Evolutionary conservation across 2,329 filamentous ascomycete genomes (phyloP).

Genomic region (Macroventuria anomochaeta): DNA sequence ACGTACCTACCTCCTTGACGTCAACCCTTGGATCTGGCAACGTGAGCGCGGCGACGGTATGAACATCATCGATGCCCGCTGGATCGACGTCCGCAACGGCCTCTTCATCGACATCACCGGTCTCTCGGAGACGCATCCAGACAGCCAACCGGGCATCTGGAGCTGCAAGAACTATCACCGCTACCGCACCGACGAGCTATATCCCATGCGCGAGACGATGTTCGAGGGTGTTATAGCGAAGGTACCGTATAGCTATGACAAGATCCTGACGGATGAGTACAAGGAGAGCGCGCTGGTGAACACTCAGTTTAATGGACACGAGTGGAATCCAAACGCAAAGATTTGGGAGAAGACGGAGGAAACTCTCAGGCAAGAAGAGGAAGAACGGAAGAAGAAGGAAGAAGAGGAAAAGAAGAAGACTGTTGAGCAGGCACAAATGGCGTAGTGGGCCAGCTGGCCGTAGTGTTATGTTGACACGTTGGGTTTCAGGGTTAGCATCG

Average conservation of each 20-base stretch:
- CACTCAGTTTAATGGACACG: conserved; percentile 67
- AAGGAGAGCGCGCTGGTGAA: conserved; percentile 64
- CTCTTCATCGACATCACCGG: conserved; percentile 86
- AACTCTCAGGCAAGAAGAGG: conserved; percentile 21
- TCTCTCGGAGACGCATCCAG: conserved; percentile 70
- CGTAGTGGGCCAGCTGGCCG: conserved; percentile 29
- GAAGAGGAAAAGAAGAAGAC: conserved; percentile 14
- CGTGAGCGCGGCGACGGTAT: conserved; percentile 68
- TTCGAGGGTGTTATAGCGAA: conserved; percentile 76
- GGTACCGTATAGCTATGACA: conserved; percentile 73
- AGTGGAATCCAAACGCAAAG: conserved; percentile 64
- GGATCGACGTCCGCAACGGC: conserved; percentile 78
- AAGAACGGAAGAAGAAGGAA: conserved; percentile 20
- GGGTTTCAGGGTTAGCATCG: not conserved
- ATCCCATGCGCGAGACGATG: conserved; percentile 73
- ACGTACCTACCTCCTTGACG: conserved; percentile 72
- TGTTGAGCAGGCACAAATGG: conserved; percentile 23
- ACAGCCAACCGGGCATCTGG: conserved; percentile 68
- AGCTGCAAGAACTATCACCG: conserved; percentile 81
- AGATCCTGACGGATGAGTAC: conserved; percentile 71
- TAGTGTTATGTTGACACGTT: not conserved
- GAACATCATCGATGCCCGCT: conserved; percentile 85
- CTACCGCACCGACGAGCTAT: conserved; percentile 74
- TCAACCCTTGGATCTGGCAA: conserved; percentile 73
- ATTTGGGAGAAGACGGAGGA: conserved; percentile 62